Conservation (phyloP, 164 flowering plant species). For the Taxillus chinensis region DNA sequence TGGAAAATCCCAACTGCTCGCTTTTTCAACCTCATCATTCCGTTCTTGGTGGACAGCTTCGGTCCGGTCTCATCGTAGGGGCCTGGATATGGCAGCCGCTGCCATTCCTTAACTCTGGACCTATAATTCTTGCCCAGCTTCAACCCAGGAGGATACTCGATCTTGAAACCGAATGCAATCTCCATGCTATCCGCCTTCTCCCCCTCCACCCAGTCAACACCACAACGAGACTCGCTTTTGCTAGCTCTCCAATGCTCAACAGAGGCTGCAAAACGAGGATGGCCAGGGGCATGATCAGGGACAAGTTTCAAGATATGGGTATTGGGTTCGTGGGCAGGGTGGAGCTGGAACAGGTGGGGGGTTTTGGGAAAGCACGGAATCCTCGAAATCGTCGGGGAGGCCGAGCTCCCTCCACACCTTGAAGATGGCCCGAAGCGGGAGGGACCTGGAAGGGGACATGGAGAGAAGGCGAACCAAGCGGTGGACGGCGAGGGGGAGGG, state of each 20-base stretch:
- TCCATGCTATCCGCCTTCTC: slow-evolving; percentile 36
- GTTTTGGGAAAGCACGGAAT: slow-evolving; percentile 46
- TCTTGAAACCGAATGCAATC: slow-evolving; percentile 48
- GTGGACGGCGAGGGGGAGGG: slow-evolving; percentile 34
- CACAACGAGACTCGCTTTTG: slow-evolving; percentile 40
- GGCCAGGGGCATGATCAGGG: slow-evolving; percentile 4
- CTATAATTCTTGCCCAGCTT: slow-evolving; percentile 56
- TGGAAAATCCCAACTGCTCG: slow-evolving; percentile 79
- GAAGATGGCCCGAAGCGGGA: slow-evolving; percentile 79
- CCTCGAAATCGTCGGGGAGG: slow-evolving; percentile 85
- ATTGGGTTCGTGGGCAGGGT: slow-evolving; percentile 51
- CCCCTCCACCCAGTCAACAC: background rate
- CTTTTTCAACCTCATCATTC: slow-evolving; percentile 50
- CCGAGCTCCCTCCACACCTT: slow-evolving; percentile 90
- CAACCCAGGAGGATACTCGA: slow-evolving; percentile 81
- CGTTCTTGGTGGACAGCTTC: slow-evolving; percentile 31
- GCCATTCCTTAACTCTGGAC: slow-evolving; percentile 82
- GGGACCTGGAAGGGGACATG: slow-evolving; percentile 44
- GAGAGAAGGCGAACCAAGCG: slow-evolving; percentile 55
- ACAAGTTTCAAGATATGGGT: slow-evolving; percentile 59
- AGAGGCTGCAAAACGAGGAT: slow-evolving; percentile 19
- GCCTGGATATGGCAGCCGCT: slow-evolving; percentile 57
- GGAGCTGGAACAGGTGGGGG: slow-evolving; percentile 36
- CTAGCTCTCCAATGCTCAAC: slow-evolving; percentile 66
- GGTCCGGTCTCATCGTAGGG: slow-evolving; percentile 53